Conservation (phyloP, 1,284 basidiomycete genomes). For the Ganoderma sp. region DNA sequence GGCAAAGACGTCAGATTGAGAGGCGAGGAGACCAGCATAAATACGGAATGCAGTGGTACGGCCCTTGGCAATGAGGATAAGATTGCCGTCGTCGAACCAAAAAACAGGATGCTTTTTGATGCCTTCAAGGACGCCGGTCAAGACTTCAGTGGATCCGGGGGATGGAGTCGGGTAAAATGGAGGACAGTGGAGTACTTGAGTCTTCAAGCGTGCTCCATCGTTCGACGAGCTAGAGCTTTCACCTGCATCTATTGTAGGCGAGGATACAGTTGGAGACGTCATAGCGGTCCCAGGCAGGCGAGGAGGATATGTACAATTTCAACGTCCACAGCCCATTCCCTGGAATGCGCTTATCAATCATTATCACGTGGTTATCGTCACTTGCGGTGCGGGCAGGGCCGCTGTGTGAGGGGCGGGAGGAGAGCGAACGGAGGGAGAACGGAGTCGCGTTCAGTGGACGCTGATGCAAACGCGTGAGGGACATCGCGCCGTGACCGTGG, state of each 20-base stretch:
- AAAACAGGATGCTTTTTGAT: neutral
- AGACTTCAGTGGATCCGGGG: neutral
- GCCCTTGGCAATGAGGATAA: constrained; percentile 1
- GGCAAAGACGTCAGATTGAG: constrained; percentile 27
- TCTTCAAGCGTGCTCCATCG: neutral
- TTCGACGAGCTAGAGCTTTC: neutral
- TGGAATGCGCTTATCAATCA: too few species aligned
- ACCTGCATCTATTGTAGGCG: neutral
- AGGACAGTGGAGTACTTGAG: neutral
- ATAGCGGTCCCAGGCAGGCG: neutral
- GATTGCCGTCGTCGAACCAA: constrained; percentile 6
- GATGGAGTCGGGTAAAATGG: neutral
- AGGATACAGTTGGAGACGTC: neutral
- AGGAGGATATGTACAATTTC: too few species aligned
- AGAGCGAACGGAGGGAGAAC: too few species aligned
- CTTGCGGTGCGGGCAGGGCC: too few species aligned
- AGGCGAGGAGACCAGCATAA: constrained; percentile 24
- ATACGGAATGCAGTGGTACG: constrained; percentile 24
- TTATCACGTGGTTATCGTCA: too few species aligned
- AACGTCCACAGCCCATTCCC: too few species aligned
- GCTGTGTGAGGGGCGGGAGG: too few species aligned
- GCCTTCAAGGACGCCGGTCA: neutral
- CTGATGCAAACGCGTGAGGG: too few species aligned
- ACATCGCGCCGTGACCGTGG: too few species aligned
- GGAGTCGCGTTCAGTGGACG: too few species aligned